Evolutionary conservation across 2,329 filamentous ascomycete genomes (phyloP).

Genomic region (Dendryphion nanum): DNA sequence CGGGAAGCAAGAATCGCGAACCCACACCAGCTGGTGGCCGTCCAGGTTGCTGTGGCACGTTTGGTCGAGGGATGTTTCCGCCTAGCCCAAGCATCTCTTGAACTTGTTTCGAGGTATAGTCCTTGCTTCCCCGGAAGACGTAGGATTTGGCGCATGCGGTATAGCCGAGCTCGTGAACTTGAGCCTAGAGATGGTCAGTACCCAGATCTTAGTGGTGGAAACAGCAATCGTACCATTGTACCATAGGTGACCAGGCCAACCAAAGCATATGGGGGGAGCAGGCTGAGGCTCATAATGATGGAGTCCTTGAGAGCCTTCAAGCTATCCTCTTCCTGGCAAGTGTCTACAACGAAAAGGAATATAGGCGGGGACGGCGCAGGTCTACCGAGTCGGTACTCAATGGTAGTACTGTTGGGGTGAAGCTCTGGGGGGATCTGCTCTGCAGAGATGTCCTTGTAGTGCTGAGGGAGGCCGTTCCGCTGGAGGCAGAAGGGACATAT

Average conservation of each 20-base stretch:
- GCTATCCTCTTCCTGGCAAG: conserved; percentile 85
- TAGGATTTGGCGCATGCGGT: conserved; percentile 98
- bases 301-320: conserved; percentile 81
- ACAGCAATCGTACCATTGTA: conserved; percentile 69
- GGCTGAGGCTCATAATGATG: conserved; percentile 78
- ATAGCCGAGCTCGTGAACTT: conserved; percentile 97
- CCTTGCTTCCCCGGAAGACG: conserved; percentile 96
- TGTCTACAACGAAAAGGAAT: conserved; percentile 84
- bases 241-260: conserved; percentile 85
- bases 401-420: conserved; percentile 80
- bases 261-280: conserved; percentile 76
- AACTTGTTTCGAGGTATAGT: conserved; percentile 98
- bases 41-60: conserved; percentile 68
- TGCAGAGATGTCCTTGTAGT: conserved; percentile 87
- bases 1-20: conserved; percentile 86
- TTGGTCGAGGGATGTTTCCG: conserved; percentile 65
- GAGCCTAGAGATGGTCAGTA: conserved; percentile 57
- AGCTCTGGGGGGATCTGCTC: conserved; percentile 81
- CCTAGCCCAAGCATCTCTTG: conserved; percentile 95
- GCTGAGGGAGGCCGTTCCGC: conserved; percentile 76
- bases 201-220: not conserved
- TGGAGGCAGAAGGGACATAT: conserved; percentile 87
- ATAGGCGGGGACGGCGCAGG: conserved; percentile 84
- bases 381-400: conserved; percentile 78
- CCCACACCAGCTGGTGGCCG: conserved; percentile 74